phyloP scores from a whole-genome alignment of 2,329 filamentous ascomycete species.

The Apiospora arundinis region DNA sequence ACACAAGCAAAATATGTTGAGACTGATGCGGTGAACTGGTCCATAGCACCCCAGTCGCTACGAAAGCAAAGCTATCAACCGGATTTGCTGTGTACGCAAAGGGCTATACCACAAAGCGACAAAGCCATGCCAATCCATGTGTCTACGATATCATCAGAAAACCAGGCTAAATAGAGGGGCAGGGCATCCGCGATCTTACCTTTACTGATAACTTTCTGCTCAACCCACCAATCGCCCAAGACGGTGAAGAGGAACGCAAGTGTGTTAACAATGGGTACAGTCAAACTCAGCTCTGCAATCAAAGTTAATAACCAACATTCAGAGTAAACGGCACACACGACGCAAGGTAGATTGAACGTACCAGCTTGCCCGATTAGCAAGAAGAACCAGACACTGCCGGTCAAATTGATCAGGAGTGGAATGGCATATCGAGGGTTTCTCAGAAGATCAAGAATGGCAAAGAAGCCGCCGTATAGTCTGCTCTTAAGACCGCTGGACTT shows the following conservation, averaged over 20 bases:
- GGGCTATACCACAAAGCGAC: slow-evolving; percentile 78
- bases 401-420: slow-evolving; percentile 85
- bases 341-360: slow-evolving; percentile 52
- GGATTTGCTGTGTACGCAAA: slow-evolving; percentile 78
- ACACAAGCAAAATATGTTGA: neutral
- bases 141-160: slow-evolving; percentile 54
- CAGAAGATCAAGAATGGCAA: slow-evolving; percentile 79
- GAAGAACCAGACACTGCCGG: slow-evolving; percentile 97
- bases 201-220: slow-evolving; percentile 86
- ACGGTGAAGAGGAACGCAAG: slow-evolving; percentile 96
- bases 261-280: slow-evolving; percentile 93
- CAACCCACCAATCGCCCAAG: slow-evolving; percentile 92
- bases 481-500: slow-evolving; percentile 65
- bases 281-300: slow-evolving; percentile 80
- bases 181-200: slow-evolving; percentile 55
- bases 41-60: neutral
- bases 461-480: slow-evolving; percentile 70
- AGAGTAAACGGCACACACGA: neutral
- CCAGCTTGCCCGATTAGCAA: slow-evolving; percentile 90
- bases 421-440: slow-evolving; percentile 83
- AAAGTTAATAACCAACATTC: neutral
- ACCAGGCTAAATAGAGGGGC: neutral
- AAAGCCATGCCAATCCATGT: slow-evolving; percentile 84
- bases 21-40: neutral
- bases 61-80: slow-evolving; percentile 15